A percentile compares a stretch with the other conserved stretches of the same genome.
Evolutionary conservation across 345 rosid species (phyloP).

Genomic region (Dipteronia sinensis): DNA sequence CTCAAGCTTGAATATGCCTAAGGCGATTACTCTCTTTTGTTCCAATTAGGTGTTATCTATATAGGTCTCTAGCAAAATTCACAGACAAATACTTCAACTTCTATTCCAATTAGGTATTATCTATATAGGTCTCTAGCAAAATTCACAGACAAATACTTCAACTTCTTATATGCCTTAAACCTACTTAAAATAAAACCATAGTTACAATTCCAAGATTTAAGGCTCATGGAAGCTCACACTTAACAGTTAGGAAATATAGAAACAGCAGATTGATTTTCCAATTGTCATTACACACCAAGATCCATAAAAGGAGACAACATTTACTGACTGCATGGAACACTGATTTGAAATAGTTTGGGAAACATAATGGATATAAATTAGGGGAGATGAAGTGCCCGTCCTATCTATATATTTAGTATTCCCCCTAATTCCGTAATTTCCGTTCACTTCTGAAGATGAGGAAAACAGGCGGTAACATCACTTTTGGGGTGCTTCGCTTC

Average conservation of each 20-base stretch:
- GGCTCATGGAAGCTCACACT: background rate
- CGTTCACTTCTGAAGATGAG: conserved; percentile 44
- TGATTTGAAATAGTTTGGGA: background rate
- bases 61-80: background rate
- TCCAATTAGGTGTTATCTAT: too few relatives aligned
- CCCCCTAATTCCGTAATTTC: background rate
- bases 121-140: background rate
- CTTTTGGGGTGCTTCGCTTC: conserved; percentile 65
- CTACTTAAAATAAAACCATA: background rate
- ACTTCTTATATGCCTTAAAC: background rate
- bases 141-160: background rate
- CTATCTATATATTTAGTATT: conserved; percentile 1
- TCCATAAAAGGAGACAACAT: background rate
- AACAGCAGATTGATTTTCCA: background rate
- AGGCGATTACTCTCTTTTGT: too few relatives aligned
- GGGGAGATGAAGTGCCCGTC: background rate
- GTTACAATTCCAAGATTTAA: too few relatives aligned
- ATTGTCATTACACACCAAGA: conserved; percentile 5
- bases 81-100: background rate
- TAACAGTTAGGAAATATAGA: background rate
- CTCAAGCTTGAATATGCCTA: too few relatives aligned
- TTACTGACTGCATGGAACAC: background rate
- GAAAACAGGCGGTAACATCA: conserved; percentile 45
- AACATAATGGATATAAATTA: conserved; percentile 8
- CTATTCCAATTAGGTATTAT: too few relatives aligned